Evolutionary conservation across 1,139 yeast species (phyloP), one percentile per base, ranked within the genome.

Genomic region (Candida dubliniensis): DNA sequence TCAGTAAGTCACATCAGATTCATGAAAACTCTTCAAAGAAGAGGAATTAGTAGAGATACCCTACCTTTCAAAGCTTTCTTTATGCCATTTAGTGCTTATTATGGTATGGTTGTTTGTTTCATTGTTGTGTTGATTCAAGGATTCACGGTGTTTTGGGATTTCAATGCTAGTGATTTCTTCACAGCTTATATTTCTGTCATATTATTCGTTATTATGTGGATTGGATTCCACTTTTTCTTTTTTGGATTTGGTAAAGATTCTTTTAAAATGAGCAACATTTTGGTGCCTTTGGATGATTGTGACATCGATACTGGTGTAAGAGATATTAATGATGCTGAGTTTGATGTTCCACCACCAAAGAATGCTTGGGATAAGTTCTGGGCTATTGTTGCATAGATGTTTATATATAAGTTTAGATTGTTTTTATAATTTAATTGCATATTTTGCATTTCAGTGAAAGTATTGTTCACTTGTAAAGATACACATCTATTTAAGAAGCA

Each of bases 61-160:
- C 70, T 86, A 49, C 91, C 93, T n/a, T 86, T 75, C 68, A 84
- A 82, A 58, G 88, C 89, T n/a, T 58, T 58, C 34, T 71, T 74
- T 46, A 82, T 81, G 82, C 89, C 89, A n/a, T 78, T 56, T 50
- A 69, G 73, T 51, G 82, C 89, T 4, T 79, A 77, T 61, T 82
- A 82, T 56, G 75, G 85, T 10, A 67, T 78, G 7, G 60, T 71
- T 43, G 67, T 81, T 46, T 67, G 78, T 46, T 58, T 77, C 41
- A 66, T 84, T 29, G 69, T 84, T 50, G 77, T 80, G 31, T 69
- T 86, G 54, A 73, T 87, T 49, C 91, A 87, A 66, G 95, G 95
- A 24, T 87, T 79, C 64, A 64, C 71, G 1, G 80, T 78, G 1
- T 84, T 84, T 67, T 81, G 77, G 44, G 70, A 67, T 36, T 72